phyloP scores from a whole-genome alignment of 1,284 basidiomycete genomes.

The Kwoniella shivajii region DNA sequence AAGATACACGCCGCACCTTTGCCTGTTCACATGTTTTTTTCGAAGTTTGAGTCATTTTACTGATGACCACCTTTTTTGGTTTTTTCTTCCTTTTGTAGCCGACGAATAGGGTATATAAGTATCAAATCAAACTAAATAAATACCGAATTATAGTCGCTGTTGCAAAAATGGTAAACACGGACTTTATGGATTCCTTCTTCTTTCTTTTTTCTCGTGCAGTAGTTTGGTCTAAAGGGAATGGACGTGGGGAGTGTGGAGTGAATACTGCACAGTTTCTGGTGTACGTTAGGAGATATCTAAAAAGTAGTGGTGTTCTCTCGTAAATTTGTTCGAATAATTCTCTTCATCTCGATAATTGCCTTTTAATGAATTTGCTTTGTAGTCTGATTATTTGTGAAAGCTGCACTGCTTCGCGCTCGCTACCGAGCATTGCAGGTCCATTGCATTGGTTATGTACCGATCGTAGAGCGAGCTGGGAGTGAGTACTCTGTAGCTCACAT shows the following conservation, averaged over 20 bases:
- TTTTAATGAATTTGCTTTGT: slow-evolving; percentile 1
- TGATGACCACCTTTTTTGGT: neutral
- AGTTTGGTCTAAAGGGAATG: too few species aligned
- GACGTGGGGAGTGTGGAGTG: too few species aligned
- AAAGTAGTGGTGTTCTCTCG: too few species aligned
- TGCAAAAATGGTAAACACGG: neutral
- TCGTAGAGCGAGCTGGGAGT: too few species aligned
- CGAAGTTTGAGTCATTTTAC: neutral
- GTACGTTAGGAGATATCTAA: too few species aligned
- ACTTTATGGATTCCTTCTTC: neutral
- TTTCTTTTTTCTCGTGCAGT: neutral
- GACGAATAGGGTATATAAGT: slow-evolving; percentile 19
- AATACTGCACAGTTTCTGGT: too few species aligned
- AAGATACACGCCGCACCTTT: neutral
- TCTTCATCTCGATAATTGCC: neutral
- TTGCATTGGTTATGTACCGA: too few species aligned
- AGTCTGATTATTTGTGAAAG: neutral
- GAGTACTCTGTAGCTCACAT: too few species aligned
- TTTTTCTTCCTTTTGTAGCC: slow-evolving; percentile 10
- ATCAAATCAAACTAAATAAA: neutral
- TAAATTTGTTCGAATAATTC: neutral
- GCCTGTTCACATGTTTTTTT: neutral
- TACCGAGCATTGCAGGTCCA: too few species aligned
- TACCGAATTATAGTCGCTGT: neutral
- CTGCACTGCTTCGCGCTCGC: too few species aligned